Conservation (phyloP, 176 grass and related monocot genomes). For the Tillandsia fasciculata region DNA sequence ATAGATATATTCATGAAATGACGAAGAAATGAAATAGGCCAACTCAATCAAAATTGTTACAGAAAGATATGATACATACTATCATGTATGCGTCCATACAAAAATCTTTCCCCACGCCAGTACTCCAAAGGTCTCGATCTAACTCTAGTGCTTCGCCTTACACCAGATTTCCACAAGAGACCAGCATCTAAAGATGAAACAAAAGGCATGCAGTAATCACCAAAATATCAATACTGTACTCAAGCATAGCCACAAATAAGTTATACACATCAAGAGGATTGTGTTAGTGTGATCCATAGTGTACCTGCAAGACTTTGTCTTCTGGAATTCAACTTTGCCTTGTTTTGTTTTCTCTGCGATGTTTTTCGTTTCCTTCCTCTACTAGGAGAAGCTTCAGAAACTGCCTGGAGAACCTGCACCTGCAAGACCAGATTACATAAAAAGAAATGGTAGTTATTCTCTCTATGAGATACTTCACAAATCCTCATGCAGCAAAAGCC, state of each 20-base stretch:
- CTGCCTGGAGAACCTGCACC: constrained; percentile 17
- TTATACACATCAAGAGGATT: constrained; percentile 19
- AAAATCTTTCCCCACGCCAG: constrained; percentile 70
- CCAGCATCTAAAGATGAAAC: constrained; percentile 41
- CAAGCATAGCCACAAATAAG: constrained; percentile 9
- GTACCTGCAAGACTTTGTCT: constrained; percentile 40
- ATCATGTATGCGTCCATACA: constrained; percentile 60
- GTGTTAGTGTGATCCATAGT: constrained; percentile 17
- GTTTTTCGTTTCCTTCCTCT: constrained; percentile 28
- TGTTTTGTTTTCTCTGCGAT: constrained; percentile 29
- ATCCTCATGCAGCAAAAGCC: background rate
- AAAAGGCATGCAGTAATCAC: constrained; percentile 9
- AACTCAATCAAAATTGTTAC: too few relatives aligned
- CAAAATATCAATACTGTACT: constrained; percentile 11
- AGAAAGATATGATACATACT: constrained; percentile 45
- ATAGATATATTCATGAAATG: background rate
- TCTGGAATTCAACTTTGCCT: constrained; percentile 25
- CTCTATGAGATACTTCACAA: constrained; percentile 10
- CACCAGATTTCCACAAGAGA: constrained; percentile 41
- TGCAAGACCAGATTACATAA: constrained; percentile 25
- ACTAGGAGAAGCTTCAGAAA: constrained; percentile 19
- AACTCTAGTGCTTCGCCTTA: constrained; percentile 73
- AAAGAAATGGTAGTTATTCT: constrained; percentile 7
- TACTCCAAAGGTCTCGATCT: constrained; percentile 46
- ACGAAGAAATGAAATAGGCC: background rate